Percentiles rank a stretch among this genome's conserved stretches.
Conservation (phyloP, 108 stramenopile species). For the Cylindrotheca closterium region DNA sequence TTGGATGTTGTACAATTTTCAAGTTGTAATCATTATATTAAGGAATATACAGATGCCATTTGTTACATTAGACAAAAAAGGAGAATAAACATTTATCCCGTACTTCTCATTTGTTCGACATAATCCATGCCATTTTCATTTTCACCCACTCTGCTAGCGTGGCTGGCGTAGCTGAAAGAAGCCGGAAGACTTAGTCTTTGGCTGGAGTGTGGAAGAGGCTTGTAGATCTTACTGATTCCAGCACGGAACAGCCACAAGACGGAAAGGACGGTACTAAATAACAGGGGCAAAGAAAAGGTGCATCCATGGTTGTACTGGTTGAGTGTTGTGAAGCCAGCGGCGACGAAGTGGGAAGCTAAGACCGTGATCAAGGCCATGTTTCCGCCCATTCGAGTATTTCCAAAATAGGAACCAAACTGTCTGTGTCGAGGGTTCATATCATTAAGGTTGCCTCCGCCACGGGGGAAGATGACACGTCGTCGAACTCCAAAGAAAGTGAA, state of each 20-base stretch:
- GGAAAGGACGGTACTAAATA: slow-evolving; percentile 24
- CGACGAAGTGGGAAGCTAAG: slow-evolving; percentile 37
- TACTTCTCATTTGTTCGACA: background rate
- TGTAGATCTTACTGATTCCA: slow-evolving; percentile 53
- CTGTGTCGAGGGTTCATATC: slow-evolving; percentile 25
- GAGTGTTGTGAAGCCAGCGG: slow-evolving; percentile 45
- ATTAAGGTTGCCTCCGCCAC: slow-evolving; percentile 29
- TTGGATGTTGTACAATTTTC: too few species aligned
- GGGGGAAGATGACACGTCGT: slow-evolving; percentile 52
- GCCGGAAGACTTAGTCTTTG: slow-evolving; percentile 29
- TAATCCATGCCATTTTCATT: background rate
- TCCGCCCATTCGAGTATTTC: slow-evolving; percentile 46
- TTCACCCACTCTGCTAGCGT: slow-evolving; percentile 1
- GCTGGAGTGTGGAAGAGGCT: slow-evolving; percentile 41
- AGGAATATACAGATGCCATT: too few species aligned
- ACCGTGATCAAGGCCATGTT: slow-evolving; percentile 44
- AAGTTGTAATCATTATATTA: too few species aligned
- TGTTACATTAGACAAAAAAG: background rate
- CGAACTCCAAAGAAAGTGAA: slow-evolving; percentile 84
- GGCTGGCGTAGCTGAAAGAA: slow-evolving; percentile 38
- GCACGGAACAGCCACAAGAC: slow-evolving; percentile 43
- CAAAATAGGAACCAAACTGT: slow-evolving; percentile 39
- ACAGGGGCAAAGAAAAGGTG: slow-evolving; percentile 36
- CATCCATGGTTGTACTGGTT: slow-evolving; percentile 47
- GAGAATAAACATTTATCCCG: background rate